Conservation (phyloP, 164 flowering plant genomes). For the Vitis vinifera region DNA sequence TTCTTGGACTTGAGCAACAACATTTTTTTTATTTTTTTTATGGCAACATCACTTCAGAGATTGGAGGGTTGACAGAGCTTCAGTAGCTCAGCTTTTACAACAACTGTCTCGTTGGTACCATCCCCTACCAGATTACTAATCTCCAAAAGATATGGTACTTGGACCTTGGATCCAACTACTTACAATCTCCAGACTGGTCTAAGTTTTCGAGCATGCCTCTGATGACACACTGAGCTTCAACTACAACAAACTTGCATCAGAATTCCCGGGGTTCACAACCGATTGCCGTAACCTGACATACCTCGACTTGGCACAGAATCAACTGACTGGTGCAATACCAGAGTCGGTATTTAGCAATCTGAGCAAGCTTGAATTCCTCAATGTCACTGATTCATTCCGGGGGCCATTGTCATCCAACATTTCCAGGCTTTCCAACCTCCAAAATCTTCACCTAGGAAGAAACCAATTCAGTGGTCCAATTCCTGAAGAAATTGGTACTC, state of each 20-base stretch:
- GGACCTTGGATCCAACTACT: conserved; percentile 16
- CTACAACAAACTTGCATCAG: conserved; percentile 22
- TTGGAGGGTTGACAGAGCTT: conserved; percentile 39
- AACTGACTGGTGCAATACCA: conserved; percentile 38
- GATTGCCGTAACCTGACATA: conserved; percentile 40
- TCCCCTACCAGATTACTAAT: conserved; percentile 43
- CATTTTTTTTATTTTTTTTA: too few relatives aligned
- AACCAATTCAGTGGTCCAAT: conserved; percentile 38
- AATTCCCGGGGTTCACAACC: conserved; percentile 38
- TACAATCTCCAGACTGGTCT: too few relatives aligned
- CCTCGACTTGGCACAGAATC: conserved; percentile 48
- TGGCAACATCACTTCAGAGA: conserved; percentile 17
- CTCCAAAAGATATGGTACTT: conserved; percentile 41
- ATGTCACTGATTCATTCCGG: conserved; percentile 30
- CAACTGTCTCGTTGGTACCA: conserved; percentile 38
- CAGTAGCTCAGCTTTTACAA: conserved; percentile 31
- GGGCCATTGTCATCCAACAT: conserved; percentile 43
- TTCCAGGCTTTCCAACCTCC: conserved; percentile 46
- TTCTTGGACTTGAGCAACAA: too few relatives aligned
- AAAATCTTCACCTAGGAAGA: conserved; percentile 23
- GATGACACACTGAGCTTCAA: conserved; percentile 36
- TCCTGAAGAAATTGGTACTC: conserved; percentile 30
- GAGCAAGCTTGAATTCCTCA: conserved; percentile 38
- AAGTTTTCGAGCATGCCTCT: conserved; percentile 14
- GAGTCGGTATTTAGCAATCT: conserved; percentile 38